These are phyloP conservation scores for Fusarium domesticum DNA, from an alignment of 2,329 filamentous ascomycete genomes.

Conservation along the genomic window DNA sequence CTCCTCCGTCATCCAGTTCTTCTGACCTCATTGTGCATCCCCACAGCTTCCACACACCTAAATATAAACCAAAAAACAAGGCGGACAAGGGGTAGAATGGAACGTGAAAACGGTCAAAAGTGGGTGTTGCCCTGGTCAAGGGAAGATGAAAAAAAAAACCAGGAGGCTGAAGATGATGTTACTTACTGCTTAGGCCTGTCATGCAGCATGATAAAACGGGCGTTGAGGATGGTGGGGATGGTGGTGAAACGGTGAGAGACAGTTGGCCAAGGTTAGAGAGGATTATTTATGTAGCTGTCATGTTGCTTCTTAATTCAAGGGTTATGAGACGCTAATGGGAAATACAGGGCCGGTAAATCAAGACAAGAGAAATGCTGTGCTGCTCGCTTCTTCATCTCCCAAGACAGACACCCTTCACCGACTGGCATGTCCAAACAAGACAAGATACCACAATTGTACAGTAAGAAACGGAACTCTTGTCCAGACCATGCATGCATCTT, in stretches of 20 bases:
- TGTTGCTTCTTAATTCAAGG: too few relatives aligned
- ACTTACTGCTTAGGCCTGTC: too few relatives aligned
- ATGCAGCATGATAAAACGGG: not conserved
- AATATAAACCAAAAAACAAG: too few relatives aligned
- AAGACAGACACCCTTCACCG: not conserved
- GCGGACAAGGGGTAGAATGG: not conserved
- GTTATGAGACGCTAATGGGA: too few relatives aligned
- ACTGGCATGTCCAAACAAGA: not conserved
- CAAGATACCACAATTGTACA: not conserved
- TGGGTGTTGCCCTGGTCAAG: too few relatives aligned
- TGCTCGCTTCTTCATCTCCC: not conserved
- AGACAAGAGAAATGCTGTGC: not conserved
- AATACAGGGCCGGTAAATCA: too few relatives aligned
- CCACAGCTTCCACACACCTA: slow-evolving; percentile 4
- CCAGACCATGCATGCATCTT: not conserved
- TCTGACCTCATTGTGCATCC: slow-evolving; percentile 32
- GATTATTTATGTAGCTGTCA: too few relatives aligned
- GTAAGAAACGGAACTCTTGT: not conserved
- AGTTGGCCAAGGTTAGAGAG: too few relatives aligned
- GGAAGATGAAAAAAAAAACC: not conserved
- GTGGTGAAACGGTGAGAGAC: not conserved
- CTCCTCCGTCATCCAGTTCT: slow-evolving; percentile 28
- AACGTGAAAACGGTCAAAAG: too few relatives aligned
- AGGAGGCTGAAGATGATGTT: too few relatives aligned
- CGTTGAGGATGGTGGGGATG: not conserved